Evolutionary conservation across 2,329 filamentous ascomycete species (phyloP).

Genomic region (Westerdykella sp.): DNA sequence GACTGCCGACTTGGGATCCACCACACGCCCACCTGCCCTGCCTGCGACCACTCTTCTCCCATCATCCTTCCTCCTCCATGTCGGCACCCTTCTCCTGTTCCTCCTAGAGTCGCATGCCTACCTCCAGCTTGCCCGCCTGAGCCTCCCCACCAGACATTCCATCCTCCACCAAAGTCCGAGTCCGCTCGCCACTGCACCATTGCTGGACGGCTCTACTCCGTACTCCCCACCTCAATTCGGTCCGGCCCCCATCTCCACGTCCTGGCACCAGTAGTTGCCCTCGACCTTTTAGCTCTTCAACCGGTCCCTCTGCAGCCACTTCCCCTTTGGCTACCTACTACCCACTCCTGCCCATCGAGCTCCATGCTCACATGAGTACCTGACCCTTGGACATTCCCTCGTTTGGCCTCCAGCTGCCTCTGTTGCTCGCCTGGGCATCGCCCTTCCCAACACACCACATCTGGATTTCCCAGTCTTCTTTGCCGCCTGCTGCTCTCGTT

Average conservation of each 20-base stretch:
- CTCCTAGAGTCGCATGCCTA: slow-evolving; percentile 13
- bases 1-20: no score
- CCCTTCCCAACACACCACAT: not conserved
- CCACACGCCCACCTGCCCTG: no score
- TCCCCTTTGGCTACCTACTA: slow-evolving; percentile 18
- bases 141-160: no score
- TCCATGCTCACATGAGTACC: slow-evolving; percentile 18
- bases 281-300: no score
- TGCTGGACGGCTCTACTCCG: no score
- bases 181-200: not conserved
- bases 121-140: slow-evolving; percentile 5
- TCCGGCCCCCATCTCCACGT: no score
- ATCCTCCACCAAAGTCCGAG: not conserved
- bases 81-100: slow-evolving; percentile 7
- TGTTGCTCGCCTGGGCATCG: slow-evolving; percentile 11
- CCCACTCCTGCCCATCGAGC: slow-evolving; percentile 6
- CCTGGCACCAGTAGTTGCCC: no score
- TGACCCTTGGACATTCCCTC: slow-evolving; percentile 19
- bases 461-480: slow-evolving; percentile 2
- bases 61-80: slow-evolving; percentile 11
- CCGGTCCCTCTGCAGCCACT: slow-evolving; percentile 26
- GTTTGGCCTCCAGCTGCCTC: slow-evolving; percentile 22
- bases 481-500: no score
- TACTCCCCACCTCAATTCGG: no score
- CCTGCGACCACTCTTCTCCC: slow-evolving; percentile 4